Evolutionary conservation across 208 protist genomes (phyloP), one percentile per base, ranked within the genome.

Genomic region (Angomonas deanei): DNA sequence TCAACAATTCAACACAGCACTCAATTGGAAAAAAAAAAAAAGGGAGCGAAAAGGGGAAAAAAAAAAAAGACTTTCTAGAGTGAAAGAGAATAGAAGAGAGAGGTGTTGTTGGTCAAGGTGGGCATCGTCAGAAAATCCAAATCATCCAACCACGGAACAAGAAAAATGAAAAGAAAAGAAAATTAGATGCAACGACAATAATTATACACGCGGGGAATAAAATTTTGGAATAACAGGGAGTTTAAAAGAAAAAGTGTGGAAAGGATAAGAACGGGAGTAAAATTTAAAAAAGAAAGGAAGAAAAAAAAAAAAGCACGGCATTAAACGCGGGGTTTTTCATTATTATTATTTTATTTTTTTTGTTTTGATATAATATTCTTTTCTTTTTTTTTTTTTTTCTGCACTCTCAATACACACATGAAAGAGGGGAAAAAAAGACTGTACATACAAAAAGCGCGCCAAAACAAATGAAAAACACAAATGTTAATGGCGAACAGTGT

Each of bases 251-350:
- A 42, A 42, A 42, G 15, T 15, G 36, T 42, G 36, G 11, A 42
- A 42, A 42, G 36, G 15, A 42, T 8, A 42, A 42, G 36, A 42
- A 42, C 36, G 36, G n/a, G n/a, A n/a, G n/a, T n/a, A n/a, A n/a
- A n/a, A n/a, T n/a, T n/a, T n/a, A 30, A 49, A 42, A 39, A 66
- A n/a, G 42, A 55, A 64, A 60, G 24, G 61, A 74, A 59, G 57
- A 42, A 56, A 59, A 50, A 21, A 55, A 26, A 31, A 23, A 48
- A 34, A 53, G 19, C 17, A 38, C 3, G 26, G 46, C 36, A 3
- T 13, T 60, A 21, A 6, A 46, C 6, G 17, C n/a, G n/a, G n/a
- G n/a, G n/a, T n/a, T n/a, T n/a, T n/a, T n/a, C n/a, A n/a, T n/a
- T 60, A 60, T 19, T 47, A 3, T 3, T 28, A 34, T 31, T 8